phyloP scores from a whole-genome alignment of 306 rosid genomes.

The Cicer judaicum region DNA sequence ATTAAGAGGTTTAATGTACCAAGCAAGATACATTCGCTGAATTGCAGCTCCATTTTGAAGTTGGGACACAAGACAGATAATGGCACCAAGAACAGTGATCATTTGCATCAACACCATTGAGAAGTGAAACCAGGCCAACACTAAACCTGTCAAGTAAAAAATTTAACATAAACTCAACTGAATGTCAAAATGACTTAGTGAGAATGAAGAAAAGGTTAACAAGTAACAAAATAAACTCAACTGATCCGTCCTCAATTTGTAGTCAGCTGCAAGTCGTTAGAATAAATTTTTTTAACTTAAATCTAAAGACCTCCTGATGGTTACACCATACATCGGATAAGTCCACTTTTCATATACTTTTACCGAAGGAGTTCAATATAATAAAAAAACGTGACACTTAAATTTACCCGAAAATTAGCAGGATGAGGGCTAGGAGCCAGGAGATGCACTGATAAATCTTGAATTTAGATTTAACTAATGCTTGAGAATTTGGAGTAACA shows the following conservation, averaged over 20 bases:
- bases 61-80: slow-evolving; percentile 90
- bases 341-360: not conserved
- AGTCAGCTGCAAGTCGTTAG: not conserved
- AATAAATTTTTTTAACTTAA: too few relatives aligned
- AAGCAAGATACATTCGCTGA: slow-evolving; percentile 60
- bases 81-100: slow-evolving; percentile 98
- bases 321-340: not conserved
- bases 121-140: slow-evolving; percentile 72
- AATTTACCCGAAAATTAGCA: slow-evolving; percentile 78
- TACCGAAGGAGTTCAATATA: not conserved
- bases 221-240: too few relatives aligned
- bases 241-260: too few relatives aligned
- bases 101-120: slow-evolving; percentile 80
- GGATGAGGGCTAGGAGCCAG: slow-evolving; percentile 68
- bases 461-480: slow-evolving; percentile 63
- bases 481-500: slow-evolving; percentile 45
- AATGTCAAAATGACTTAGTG: too few relatives aligned
- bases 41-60: slow-evolving; percentile 92
- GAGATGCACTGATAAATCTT: slow-evolving; percentile 81
- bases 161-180: not conserved
- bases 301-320: not conserved
- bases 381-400: not conserved
- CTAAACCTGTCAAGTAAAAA: slow-evolving; percentile 61
- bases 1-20: slow-evolving; percentile 25
- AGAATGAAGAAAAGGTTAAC: too few relatives aligned